These are phyloP conservation scores for Yamadazyma mexicana DNA, from an alignment of 1,139 yeast genomes.

Conservation along the genomic window DNA sequence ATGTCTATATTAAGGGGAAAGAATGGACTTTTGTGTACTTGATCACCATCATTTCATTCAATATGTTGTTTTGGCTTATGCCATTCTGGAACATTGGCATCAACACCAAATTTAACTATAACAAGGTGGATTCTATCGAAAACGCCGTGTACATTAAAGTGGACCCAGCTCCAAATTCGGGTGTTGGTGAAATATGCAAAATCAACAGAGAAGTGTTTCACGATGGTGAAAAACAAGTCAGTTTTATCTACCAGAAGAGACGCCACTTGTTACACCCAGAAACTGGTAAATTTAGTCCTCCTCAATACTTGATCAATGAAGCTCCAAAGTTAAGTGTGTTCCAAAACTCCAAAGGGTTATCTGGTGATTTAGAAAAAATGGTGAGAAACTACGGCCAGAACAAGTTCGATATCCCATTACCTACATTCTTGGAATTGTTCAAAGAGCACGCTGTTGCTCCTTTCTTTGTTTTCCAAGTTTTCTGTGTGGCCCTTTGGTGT, in stretches of 20 bases:
- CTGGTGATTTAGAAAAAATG: conserved; percentile 55
- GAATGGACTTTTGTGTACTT: conserved; percentile 89
- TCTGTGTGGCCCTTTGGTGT: conserved; percentile 94
- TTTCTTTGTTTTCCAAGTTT: conserved; percentile 92
- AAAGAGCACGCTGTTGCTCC: conserved; percentile 99
- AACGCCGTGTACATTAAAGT: conserved; percentile 74
- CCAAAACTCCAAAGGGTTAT: conserved; percentile 64
- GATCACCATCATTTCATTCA: conserved; percentile 70
- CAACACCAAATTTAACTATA: conserved; percentile 70
- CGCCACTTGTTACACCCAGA: conserved; percentile 71
- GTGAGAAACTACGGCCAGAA: conserved; percentile 76
- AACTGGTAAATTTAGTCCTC: conserved; percentile 68
- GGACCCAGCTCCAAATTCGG: conserved; percentile 82
- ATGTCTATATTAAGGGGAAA: conserved; percentile 73
- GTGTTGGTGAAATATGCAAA: conserved; percentile 76
- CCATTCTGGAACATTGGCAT: conserved; percentile 93
- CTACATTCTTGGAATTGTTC: conserved; percentile 85
- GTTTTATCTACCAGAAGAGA: conserved; percentile 89
- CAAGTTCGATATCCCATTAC: conserved; percentile 91
- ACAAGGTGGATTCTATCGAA: conserved; percentile 46
- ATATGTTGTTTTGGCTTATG: conserved; percentile 78
- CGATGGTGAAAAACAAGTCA: conserved; percentile 62
- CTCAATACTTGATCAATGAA: conserved; percentile 72
- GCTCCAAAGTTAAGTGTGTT: conserved; percentile 57
- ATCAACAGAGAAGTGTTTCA: conserved; percentile 58